Evolutionary conservation across 345 rosid species (phyloP).

Genomic region (Brassica rapa): DNA sequence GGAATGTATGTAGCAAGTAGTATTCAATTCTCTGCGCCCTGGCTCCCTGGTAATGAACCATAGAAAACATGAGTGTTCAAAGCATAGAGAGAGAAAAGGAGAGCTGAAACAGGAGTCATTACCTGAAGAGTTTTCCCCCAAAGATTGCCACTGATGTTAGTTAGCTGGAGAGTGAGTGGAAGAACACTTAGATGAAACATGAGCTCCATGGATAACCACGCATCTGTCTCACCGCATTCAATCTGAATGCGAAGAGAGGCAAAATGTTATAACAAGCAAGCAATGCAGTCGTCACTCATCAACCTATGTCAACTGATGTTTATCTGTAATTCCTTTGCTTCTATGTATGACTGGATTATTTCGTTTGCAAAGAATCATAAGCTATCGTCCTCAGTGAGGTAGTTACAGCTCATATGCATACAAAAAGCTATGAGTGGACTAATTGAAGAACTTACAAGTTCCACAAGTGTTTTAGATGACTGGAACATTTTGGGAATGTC

Average conservation of each 20-base stretch:
- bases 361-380: slow-evolving; percentile 15
- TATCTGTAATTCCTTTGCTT: slow-evolving; percentile 3
- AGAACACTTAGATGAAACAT: slow-evolving; percentile 95
- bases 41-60: slow-evolving; percentile 69
- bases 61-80: slow-evolving; percentile 9
- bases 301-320: not conserved
- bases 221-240: slow-evolving; percentile 96
- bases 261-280: slow-evolving; percentile 15
- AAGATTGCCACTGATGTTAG: slow-evolving; percentile 96
- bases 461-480: slow-evolving; percentile 69
- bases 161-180: slow-evolving; percentile 97
- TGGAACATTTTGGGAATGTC: slow-evolving; percentile 83
- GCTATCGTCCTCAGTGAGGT: not conserved
- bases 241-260: slow-evolving; percentile 54
- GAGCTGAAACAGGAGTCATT: slow-evolving; percentile 38
- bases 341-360: not conserved
- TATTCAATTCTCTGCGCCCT: slow-evolving; percentile 97
- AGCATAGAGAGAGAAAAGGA: slow-evolving; percentile 11
- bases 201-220: slow-evolving; percentile 98
- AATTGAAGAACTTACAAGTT: slow-evolving; percentile 67
- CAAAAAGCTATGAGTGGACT: slow-evolving; percentile 16
- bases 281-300: slow-evolving; percentile 14
- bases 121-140: slow-evolving; percentile 99
- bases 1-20: slow-evolving; percentile 88
- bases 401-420: slow-evolving; percentile 9